Base-by-base conservation (phyloP, 2,329 filamentous ascomycete genomes). In the Alternaria gansuensis region DNA sequence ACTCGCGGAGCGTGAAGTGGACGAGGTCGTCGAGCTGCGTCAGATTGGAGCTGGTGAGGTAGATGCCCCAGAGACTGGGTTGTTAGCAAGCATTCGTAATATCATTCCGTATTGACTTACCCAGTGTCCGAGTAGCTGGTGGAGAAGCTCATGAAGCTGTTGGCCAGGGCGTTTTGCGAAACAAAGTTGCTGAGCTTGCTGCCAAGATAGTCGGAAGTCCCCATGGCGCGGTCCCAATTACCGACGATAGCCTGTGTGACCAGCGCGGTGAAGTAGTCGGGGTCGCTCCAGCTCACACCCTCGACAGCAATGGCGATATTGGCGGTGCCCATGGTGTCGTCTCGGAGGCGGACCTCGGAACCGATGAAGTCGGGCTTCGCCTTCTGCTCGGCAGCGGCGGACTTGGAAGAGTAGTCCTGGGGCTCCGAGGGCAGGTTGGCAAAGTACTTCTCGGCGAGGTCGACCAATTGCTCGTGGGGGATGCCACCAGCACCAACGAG, bases 131-230 rank as follows among this genome's bases (percentile, higher is more conserved):
- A 98, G 84, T 99, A 99, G 86, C 92, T 97, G 70, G 95, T 99
- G 68, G 93, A 97, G 85, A 99, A 99, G 85, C 92, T 96, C 96
- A 99, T 99, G 87, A 97, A 99, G 88, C 93, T 97, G 85, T 97
- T 99, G 81, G 95, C 95, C 64, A 99, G 87, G 80, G 93, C 90
- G 83, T 98, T 88, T 82, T 96, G 89, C 86, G 96, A 91, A 70
- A 99, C 90, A 75, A 95, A 92, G 68, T 90, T 89, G 85, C 92
- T 97, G 74, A 99, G 92, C 87, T 96, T 97, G 91, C 93, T 97
- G 75, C 96, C 95, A 77, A 97, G 90, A 85, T 97, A 95, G 68
- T 93, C 90, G 60, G 95, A 95, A 82, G 95, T 97, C 77, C 96
- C 95, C 88, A 98, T 94, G 71, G 95, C 91, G 83, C 95, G 95